Base-by-base conservation (phyloP, 225 moss, liverwort and hornwort species). In the Marchantia paleacea region DNA sequence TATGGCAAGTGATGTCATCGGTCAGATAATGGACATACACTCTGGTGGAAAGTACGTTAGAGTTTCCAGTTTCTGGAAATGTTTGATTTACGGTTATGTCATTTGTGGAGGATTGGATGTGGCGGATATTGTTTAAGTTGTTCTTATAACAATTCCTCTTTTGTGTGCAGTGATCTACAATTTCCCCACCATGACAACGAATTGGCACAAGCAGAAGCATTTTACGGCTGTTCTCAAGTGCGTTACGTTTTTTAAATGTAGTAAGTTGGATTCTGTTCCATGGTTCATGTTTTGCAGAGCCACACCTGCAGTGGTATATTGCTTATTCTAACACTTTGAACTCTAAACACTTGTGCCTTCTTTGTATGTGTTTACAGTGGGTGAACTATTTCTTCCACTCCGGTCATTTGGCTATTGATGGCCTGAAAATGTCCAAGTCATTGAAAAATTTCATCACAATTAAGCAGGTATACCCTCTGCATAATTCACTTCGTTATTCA, bases 111-210 rank as follows among this genome's bases (percentile, higher is more conserved):
- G n/a, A 1, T 51, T 72, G 72, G 10, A 11, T 72, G n/a, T 52
- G 22, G 69, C 39, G 18, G 31, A 31, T 47, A 12, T 50, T 72
- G 8, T 24, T 3, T 12, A 51, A 18, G 0, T 10, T 24, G 9
- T 39, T 52, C n/a, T n/a, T 24, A 10, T 75, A 12, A 72, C 12
- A 0, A 51, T 22, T 66, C 0, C 14, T 24, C 20, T 78, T 55
- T 55, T 47, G 50, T n/a, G 24, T 69, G 80, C 84, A 97, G 97
- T 69, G 97, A 97, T 76, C 82, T 97, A 80, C 88, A 91, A 85
- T 97, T 97, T 77, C 97, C 97, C 51, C 97, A 97, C 84, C 97
- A 95, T 87, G 91, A 92, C 73, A 97, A 97, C 73, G 97, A 97
- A 80, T 75, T 97, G 77, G 97, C 97, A 69, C 95, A 92, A 86